Percentiles rank a stretch among this genome's conserved stretches.
These are phyloP conservation scores for Taiozyma sp. DNA, from an alignment of 1,139 yeast species.

Conservation along the genomic window DNA sequence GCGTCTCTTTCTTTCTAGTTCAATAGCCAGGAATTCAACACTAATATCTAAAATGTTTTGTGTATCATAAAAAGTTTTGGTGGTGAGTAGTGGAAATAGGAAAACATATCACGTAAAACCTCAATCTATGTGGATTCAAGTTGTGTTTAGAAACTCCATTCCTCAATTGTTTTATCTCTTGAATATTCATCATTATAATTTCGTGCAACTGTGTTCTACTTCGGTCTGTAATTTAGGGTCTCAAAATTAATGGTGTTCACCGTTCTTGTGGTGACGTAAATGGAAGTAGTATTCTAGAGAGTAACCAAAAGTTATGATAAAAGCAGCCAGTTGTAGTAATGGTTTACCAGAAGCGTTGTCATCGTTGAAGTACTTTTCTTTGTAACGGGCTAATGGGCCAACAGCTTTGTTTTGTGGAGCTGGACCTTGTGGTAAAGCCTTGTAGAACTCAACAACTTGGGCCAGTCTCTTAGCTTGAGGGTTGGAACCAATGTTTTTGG, in stretches of 20 bases:
- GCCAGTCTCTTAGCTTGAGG: slow-evolving; percentile 97
- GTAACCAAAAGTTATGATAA: slow-evolving; percentile 77
- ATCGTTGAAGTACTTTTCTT: slow-evolving; percentile 74
- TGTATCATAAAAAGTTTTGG: background rate
- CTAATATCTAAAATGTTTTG: background rate
- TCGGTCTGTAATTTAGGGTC: background rate
- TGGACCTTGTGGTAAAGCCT: slow-evolving; percentile 92
- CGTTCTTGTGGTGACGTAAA: slow-evolving; percentile 48
- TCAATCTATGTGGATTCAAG: background rate
- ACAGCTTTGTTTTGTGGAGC: slow-evolving; percentile 71
- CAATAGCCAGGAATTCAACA: background rate
- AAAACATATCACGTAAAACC: background rate
- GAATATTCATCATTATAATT: background rate
- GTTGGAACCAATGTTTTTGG: slow-evolving; percentile 90
- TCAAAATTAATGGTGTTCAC: slow-evolving; percentile 21
- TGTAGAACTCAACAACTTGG: slow-evolving; percentile 92
- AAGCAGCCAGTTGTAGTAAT: slow-evolving; percentile 70
- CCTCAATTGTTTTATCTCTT: background rate
- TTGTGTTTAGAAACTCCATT: background rate
- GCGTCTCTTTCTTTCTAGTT: background rate
- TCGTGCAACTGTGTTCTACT: background rate
- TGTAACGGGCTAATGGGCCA: slow-evolving; percentile 71
- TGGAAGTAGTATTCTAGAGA: slow-evolving; percentile 93
- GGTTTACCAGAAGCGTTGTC: slow-evolving; percentile 81
- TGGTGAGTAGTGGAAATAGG: background rate